Base-by-base conservation (phyloP, 73 alveolate genomes). In the Blepharisma stoltei region DNA sequence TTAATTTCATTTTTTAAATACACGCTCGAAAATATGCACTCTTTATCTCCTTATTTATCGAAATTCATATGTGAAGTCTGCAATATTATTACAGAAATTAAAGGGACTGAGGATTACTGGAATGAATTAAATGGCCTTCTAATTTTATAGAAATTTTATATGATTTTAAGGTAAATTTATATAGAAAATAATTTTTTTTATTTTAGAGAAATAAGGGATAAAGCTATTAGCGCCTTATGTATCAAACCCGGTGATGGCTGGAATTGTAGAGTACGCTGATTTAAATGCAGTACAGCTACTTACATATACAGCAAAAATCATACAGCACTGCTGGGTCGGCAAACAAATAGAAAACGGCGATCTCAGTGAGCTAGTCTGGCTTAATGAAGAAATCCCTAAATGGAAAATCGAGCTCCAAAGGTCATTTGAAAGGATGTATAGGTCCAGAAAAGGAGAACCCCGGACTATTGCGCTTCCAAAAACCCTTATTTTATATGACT, bases 161-260 rank as follows among this genome's bases (percentile, higher is more conserved):
- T n/a, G n/a, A n/a, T n/a, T n/a, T n/a, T n/a, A n/a, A n/a, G n/a
- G n/a, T n/a, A n/a, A n/a, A n/a, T n/a, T n/a, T n/a, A n/a, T n/a
- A n/a, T n/a, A n/a, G n/a, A n/a, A n/a, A n/a, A n/a, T n/a, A n/a
- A n/a, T n/a, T n/a, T n/a, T n/a, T n/a, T n/a, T n/a, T n/a, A n/a
- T n/a, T n/a, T n/a, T n/a, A n/a, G n/a, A n/a, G n/a, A n/a, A n/a
- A n/a, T n/a, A n/a, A n/a, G n/a, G n/a, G n/a, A n/a, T n/a, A 20
- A 60, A 38, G 45, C 38, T 60, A 2, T 38, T 60, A 8, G 73
- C 73, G 3, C 73, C 73, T 0, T n/a, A n/a, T 14, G 73, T 60
- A 9, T 60, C 73, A 25, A 60, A 60, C 73, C 73, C 73, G 5
- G 73, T 60, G 18, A n/a, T 60, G 11, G 73, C 73, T 14, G 73